phyloP scores from a whole-genome alignment of 371 early-diverging fungal species.

The Funneliformis caledonium region DNA sequence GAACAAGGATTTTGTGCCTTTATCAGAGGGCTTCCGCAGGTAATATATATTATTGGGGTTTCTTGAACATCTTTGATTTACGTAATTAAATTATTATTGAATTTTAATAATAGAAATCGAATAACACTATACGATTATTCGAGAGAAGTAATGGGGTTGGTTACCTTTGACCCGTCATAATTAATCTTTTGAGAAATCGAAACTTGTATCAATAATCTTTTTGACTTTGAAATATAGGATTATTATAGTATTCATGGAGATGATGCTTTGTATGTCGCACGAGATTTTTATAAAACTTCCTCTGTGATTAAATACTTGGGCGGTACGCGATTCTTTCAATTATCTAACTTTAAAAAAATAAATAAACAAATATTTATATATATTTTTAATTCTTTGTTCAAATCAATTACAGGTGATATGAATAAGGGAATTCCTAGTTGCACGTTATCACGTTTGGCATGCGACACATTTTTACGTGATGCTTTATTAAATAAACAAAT shows the following conservation, averaged over 20 bases:
- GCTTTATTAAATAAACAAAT: conserved; percentile 74
- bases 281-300: conserved; percentile 85
- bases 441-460: conserved; percentile 73
- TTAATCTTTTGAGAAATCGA: background rate
- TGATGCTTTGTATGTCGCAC: conserved; percentile 85
- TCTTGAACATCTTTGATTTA: background rate
- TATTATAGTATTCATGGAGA: conserved; percentile 89
- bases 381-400: background rate
- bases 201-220: conserved; percentile 46
- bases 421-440: conserved; percentile 73
- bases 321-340: conserved; percentile 48
- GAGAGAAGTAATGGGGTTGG: conserved; percentile 67
- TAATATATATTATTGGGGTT: conserved; percentile 45
- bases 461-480: conserved; percentile 81
- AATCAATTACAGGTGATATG: conserved; percentile 50
- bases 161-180: background rate
- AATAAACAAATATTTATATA: too few species aligned
- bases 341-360: background rate
- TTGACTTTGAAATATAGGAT: conserved; percentile 48
- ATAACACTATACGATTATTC: conserved; percentile 71
- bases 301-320: conserved; percentile 91
- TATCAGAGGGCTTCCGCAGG: conserved; percentile 53
- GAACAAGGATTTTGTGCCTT: conserved; percentile 60
- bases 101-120: conserved; percentile 46
- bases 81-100: background rate